Evolutionary conservation across 176 grass and related monocot species (phyloP), one percentile per base, ranked within the genome.

Genomic region (Saccharum spontaneum): DNA sequence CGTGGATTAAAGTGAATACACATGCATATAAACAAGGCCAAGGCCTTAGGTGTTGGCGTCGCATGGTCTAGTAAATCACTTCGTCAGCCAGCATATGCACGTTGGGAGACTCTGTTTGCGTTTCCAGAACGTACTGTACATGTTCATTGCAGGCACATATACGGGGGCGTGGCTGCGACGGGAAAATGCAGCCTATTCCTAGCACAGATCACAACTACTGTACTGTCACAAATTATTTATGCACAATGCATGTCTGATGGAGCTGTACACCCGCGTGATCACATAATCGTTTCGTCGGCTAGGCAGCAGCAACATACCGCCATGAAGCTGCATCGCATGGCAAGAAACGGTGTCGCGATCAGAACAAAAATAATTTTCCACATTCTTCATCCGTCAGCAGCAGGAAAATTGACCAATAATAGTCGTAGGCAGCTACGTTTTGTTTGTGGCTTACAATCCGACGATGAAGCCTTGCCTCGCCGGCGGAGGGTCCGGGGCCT

Each of bases 271-370:
- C 17, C 38, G 2, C 76, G 82, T 28, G 28, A 28, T 87, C 80
- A 87, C 89, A 90, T 90, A 2, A 90, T 77, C 60, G 22, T 49
- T 45, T 90, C 89, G 1, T 90, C 85, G 11, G 61, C 50, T 45
- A 90, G 76, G 80, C 85, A 90, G 75, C 89, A 90, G 28, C 85
- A 87, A 15, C 80, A 87, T 15, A 90, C 40, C 75, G 80, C 69
- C n/a, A 78, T 50, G 60, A 79, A 79, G 67, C 89, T 80, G 85
- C 80, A 80, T 83, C 67, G 73, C n/a, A 45, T 2, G 66, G 20
- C 20, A 84, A 79, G 34, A 71, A 57, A 28, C 37, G 36, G 24
- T 14, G 26, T 18, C 23, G 31, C 7, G 22, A 69, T 75, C n/a
- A 69, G 74, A 48, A 79, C n/a, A 37, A 14, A 37, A 2, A 18